A percentile compares a stretch with the other conserved stretches of the same genome.
These are phyloP conservation scores for Candida manassasensis DNA, from an alignment of 805 yeast species.

Conservation along the genomic window DNA sequence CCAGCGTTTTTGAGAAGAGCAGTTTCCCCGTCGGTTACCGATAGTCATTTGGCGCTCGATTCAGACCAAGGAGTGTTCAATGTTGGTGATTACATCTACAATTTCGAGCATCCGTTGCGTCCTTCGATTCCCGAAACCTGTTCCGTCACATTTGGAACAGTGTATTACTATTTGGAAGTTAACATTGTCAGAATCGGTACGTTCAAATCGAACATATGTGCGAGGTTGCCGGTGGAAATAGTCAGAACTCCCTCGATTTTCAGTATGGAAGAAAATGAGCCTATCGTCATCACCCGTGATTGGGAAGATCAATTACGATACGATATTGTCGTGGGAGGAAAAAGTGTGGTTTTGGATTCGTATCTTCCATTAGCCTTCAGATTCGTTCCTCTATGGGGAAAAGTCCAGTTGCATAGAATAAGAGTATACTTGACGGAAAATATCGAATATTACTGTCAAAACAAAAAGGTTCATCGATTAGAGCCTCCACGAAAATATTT, in stretches of 20 bases:
- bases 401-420: slow-evolving; percentile 79
- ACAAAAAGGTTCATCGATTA: slow-evolving; percentile 83
- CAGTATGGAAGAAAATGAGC: slow-evolving; percentile 85
- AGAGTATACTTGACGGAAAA: slow-evolving; percentile 85
- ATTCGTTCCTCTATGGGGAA: slow-evolving; percentile 76
- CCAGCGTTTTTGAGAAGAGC: slow-evolving; percentile 26
- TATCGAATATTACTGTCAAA: slow-evolving; percentile 81
- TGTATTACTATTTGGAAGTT: slow-evolving; percentile 66
- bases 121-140: slow-evolving; percentile 79
- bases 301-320: slow-evolving; percentile 93
- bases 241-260: slow-evolving; percentile 74
- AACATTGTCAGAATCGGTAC: slow-evolving; percentile 74
- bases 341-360: slow-evolving; percentile 79
- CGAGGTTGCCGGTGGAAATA: slow-evolving; percentile 57
- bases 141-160: slow-evolving; percentile 75
- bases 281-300: slow-evolving; percentile 81
- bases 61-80: slow-evolving; percentile 41
- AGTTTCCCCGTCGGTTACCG: slow-evolving; percentile 24
- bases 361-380: slow-evolving; percentile 79
- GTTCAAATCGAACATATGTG: slow-evolving; percentile 71
- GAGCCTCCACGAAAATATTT: slow-evolving; percentile 84
- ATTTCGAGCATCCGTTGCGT: slow-evolving; percentile 85
- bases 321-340: slow-evolving; percentile 87
- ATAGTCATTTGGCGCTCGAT: slow-evolving; percentile 4
- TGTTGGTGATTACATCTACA: slow-evolving; percentile 90